Evolutionary conservation across 495 filamentous ascomycete species (phyloP), one percentile per base, ranked within the genome.

Genomic region (Saxophila tyrrhenica): DNA sequence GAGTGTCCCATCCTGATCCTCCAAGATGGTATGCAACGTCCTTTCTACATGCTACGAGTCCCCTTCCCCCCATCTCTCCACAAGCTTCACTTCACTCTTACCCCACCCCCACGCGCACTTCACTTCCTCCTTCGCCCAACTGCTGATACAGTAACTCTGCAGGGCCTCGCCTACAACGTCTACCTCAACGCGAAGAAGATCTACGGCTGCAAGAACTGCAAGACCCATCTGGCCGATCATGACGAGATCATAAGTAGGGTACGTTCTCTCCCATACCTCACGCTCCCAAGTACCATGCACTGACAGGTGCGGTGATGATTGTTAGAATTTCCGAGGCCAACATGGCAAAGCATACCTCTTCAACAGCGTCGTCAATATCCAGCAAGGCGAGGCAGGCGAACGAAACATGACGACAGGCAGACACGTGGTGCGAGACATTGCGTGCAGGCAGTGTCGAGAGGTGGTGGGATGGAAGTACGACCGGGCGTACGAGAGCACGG

Each of bases 391-490:
- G 41, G 80, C 91, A 13, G 79, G 78, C 51, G 94, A 98, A 71
- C 89, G 92, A 58, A 94, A 83, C 76, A 98, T 98, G 92, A 98
- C 94, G n/a, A 98, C 92, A 1, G 92, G 92, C 45, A 76, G 85
- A 35, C 92, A 98, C 67, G 75, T 96, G 32, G 92, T 98, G 41
- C 82, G 94, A 46, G 92, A 98, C 68, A 95, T 98, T 62, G 68
- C 68, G 39, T 98, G 92, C 72, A 74, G 82, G 50, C 84, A 91
- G 70, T 98, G 92, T 80, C 83, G 82, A 61, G 83, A 86, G 66
- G 86, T 83, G 47, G 92, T 98, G 50, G 92, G 92, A 22, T 98
- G 92, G 92, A 98, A 95, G 72, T 98, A 98, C 72, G 92, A 98
- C 69, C 94, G 94, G 71, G 92, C 92, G 25, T 96, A 83, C 64